Evolutionary conservation across 75 land plant genomes (phyloP), one percentile per base, ranked within the genome.

Genomic region (Pinus taeda): DNA sequence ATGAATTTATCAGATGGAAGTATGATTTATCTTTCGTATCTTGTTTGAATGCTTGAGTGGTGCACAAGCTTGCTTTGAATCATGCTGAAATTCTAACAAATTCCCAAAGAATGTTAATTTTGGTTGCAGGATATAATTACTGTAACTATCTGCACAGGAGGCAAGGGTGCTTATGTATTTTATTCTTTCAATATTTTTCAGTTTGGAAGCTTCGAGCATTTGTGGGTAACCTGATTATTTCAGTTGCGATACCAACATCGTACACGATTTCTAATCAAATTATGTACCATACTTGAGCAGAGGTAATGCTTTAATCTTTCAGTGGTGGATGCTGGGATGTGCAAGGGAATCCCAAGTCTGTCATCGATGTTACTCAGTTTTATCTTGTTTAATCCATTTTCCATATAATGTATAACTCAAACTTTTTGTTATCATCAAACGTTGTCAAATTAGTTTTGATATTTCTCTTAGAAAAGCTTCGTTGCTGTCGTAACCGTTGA

Each of bases 321-420:
- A 69, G 55, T 37, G 39, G n/a, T 21, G n/a, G 36, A 69, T 42
- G 72, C 72, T 42, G 72, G 72, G 72, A 37, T n/a, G 72, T 69
- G 72, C 20, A 45, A 69, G 49, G 42, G 49, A n/a, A 69, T 69
- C 42, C 11, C 72, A n/a, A 69, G 72, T 42, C 49, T 45, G 49
- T 39, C 72, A 22, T 20, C 14, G 39, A 42, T 4, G 22, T 69
- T 69, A 21, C 72, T 21, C 42, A 39, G 72, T 42, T 42, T 69
- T 42, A 69, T 69, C 22, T 69, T 69, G 45, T 22, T 69, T 42
- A 69, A 42, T 42, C n/a, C 72, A 69, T 39, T 6, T 37, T 36
- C n/a, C 55, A 42, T 69, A 39, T n/a, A 15, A n/a, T 3, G 21
- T 20, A 18, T 42, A 20, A 69, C 49, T 69, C 24, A 21, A 69